Evolutionary conservation across 2,329 filamentous ascomycete species (phyloP).

Genomic region (Daldinia eschscholtzii): DNA sequence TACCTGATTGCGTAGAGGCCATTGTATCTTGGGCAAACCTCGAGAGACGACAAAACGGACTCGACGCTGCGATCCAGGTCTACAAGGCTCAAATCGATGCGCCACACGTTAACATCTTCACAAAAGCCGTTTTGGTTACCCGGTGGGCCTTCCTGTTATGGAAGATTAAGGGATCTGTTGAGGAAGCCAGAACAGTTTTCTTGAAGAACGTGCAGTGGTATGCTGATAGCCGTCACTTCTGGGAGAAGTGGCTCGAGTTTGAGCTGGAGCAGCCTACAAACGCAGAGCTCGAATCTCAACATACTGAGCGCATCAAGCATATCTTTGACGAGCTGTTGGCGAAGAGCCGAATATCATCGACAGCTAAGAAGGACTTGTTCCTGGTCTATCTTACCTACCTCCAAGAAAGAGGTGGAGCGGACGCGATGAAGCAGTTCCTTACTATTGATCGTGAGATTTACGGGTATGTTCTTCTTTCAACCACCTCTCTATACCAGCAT

Average conservation of each 20-base stretch:
- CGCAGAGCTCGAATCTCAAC: conserved; percentile 71
- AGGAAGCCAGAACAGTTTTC: conserved; percentile 87
- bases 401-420: conserved; percentile 82
- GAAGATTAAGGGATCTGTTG: conserved; percentile 84
- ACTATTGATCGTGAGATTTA: conserved; percentile 87
- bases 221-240: conserved; percentile 87
- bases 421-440: conserved; percentile 88
- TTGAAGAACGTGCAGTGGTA: conserved; percentile 86
- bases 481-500: neutral
- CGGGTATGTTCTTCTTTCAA: conserved; percentile 69
- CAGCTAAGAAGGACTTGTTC: conserved; percentile 79
- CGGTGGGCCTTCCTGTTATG: conserved; percentile 90
- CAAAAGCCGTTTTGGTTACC: conserved; percentile 87
- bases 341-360: conserved; percentile 76
- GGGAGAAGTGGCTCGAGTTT: conserved; percentile 89
- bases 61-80: conserved; percentile 86
- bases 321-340: conserved; percentile 81
- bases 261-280: conserved; percentile 86
- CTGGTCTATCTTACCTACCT: conserved; percentile 86
- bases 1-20: conserved; percentile 88
- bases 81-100: conserved; percentile 85
- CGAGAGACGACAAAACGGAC: conserved; percentile 82
- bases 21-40: conserved; percentile 90
- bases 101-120: conserved; percentile 77
- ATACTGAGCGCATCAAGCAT: conserved; percentile 81